Conservation (phyloP, 2,329 filamentous ascomycete species). For the Penicillium capsulatum region DNA sequence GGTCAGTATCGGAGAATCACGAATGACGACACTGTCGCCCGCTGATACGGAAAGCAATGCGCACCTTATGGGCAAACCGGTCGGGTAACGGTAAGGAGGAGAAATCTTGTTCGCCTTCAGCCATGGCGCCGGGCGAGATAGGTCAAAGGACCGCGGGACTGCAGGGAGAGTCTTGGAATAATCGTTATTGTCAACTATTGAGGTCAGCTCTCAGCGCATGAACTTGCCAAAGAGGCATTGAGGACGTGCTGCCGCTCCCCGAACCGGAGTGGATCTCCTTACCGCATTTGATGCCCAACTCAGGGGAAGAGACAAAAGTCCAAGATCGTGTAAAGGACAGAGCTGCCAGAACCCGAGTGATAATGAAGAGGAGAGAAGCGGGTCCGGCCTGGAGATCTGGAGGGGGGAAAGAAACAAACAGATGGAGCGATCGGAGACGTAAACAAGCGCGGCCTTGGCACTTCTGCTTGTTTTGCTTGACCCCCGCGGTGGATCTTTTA, state of each 20-base stretch:
- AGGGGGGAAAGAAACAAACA: slow-evolving; percentile 26
- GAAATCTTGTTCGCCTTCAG: slow-evolving; percentile 43
- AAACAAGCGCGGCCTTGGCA: slow-evolving; percentile 15
- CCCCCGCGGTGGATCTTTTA: slow-evolving; percentile 24
- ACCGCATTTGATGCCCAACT: slow-evolving; percentile 23
- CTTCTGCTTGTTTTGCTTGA: slow-evolving; percentile 23
- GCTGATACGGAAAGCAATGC: slow-evolving; percentile 3
- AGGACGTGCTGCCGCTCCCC: neutral
- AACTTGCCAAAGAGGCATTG: neutral
- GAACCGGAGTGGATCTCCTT: slow-evolving; percentile 3
- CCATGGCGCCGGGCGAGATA: slow-evolving; percentile 31
- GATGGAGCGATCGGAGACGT: too few relatives aligned
- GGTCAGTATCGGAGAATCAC: slow-evolving; percentile 17
- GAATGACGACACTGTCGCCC: neutral
- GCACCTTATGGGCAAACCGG: slow-evolving; percentile 43
- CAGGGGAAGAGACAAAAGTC: slow-evolving; percentile 8
- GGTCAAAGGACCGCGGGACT: slow-evolving; percentile 2
- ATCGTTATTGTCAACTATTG: slow-evolving; percentile 4
- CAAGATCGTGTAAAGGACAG: slow-evolving; percentile 10
- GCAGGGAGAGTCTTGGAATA: slow-evolving; percentile 1
- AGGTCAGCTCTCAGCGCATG: neutral
- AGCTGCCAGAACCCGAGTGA: too few relatives aligned
- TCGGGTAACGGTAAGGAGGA: slow-evolving; percentile 42
- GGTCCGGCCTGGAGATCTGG: slow-evolving; percentile 7
- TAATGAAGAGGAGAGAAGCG: slow-evolving; percentile 2